Evolutionary conservation across 148 eudicot genomes (phyloP).

Genomic region (Cornus kousa): DNA sequence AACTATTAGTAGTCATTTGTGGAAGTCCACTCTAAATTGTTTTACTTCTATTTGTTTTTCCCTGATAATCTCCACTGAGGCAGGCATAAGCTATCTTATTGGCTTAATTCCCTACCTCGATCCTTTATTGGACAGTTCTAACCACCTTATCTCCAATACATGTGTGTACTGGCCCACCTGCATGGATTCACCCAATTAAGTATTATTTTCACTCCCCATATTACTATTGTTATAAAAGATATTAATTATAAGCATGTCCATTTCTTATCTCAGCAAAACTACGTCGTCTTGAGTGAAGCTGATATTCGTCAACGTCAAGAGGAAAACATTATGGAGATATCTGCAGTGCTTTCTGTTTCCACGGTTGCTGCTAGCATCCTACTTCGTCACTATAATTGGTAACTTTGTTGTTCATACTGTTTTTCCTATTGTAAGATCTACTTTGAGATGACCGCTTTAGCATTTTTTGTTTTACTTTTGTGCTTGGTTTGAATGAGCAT

Average conservation of each 20-base stretch:
- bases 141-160: background rate
- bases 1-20: background rate
- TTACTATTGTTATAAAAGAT: background rate
- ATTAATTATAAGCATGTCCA: background rate
- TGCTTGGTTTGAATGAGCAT: background rate
- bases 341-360: slow-evolving; percentile 72
- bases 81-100: background rate
- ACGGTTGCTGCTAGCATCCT: slow-evolving; percentile 63
- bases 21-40: background rate
- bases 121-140: background rate
- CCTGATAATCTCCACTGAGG: background rate
- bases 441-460: background rate
- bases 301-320: slow-evolving; percentile 67
- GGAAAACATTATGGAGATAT: slow-evolving; percentile 53
- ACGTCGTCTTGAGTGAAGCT: slow-evolving; percentile 59
- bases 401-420: slow-evolving; percentile 8
- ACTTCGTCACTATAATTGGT: slow-evolving; percentile 81
- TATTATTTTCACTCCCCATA: background rate
- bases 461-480: background rate
- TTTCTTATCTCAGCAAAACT: slow-evolving; percentile 42
- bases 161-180: background rate
- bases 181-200: background rate
- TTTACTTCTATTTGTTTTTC: background rate
- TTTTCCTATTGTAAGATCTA: background rate
- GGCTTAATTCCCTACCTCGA: background rate